Base-by-base conservation (phyloP, 1,284 basidiomycete genomes). In the Macrocystidia cucumis region DNA sequence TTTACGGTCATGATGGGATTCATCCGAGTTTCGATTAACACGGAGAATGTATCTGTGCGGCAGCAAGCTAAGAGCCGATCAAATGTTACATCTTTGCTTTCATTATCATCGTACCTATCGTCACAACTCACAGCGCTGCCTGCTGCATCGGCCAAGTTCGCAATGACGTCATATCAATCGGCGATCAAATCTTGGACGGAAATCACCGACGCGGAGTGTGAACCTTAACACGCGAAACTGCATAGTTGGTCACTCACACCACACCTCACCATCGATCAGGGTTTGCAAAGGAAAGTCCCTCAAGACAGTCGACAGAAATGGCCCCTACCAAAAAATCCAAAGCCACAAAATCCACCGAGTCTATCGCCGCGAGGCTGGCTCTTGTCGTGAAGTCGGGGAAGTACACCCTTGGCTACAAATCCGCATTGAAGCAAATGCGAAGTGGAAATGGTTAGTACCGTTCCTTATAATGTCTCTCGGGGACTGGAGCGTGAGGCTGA, bases 341-440 rank as follows among this genome's bases (percentile, higher is more conserved):
- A 74, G 74, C 90, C 32, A 57, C 86, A 56, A 93, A 92, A 71
- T 80, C 78, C 53, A 85, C 80, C 55, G 95, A 98, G 75, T 92
- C 88, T 59, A 96, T 98, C 72, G 79, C 93, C 58, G 80, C 92
- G 54, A 84, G 87, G 60, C 88, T 98, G 47, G 88, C 91, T 47
- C 91, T 99, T 55, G 93, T 97, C 59, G 93, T 98, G 65, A 98
- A 98, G 79, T 97, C 92, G 50, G 85, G 83, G 47, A 88, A 92
- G 65, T 95, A 88, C 78, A 73, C 76, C 40, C 73, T 96, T 48
- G 92, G 93, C 44, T 95, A 96, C 83, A 96, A 96, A 72, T 89
- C 88, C 48, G 91, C 95, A 37, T 76, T 99, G 55, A 98, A 98
- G 80, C 85, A 91, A 71, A 96, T 98, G 88, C 87, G 96, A 57